Evolutionary conservation across 139 green algal genomes (phyloP).

Genomic region (Asterochloris erici): DNA sequence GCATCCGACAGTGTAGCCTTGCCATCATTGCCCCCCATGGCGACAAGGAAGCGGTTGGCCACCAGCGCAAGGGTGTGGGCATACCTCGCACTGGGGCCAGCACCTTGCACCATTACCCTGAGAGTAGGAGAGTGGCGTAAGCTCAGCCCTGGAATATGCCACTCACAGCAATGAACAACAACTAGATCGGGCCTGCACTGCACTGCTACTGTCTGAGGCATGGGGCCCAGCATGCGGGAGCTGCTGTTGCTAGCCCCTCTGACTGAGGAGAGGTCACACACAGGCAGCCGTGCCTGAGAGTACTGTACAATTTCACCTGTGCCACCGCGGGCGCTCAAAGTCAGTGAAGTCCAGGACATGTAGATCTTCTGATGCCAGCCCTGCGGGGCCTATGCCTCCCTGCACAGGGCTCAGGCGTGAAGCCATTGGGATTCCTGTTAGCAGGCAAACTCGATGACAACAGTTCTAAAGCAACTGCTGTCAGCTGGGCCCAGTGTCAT

Average conservation of each 20-base stretch:
- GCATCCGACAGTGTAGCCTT: conserved; percentile 84
- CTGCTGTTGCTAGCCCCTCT: too few species aligned
- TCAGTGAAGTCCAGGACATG: conserved; percentile 98
- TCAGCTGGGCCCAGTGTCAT: neutral
- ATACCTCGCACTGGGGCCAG: conserved; percentile 90
- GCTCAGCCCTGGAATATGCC: too few species aligned
- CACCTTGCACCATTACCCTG: conserved; percentile 93
- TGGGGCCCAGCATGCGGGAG: neutral
- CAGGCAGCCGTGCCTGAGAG: neutral
- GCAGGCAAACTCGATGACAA: neutral
- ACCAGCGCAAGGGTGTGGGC: conserved; percentile 95
- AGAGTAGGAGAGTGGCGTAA: neutral
- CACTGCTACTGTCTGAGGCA: neutral
- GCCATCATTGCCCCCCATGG: conserved; percentile 96
- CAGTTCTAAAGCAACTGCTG: neutral
- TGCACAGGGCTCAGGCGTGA: conserved; percentile 36
- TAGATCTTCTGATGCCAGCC: conserved; percentile 92
- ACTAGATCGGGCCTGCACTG: neutral
- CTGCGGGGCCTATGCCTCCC: conserved; percentile 91
- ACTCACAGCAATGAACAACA: neutral
- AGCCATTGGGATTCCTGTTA: neutral
- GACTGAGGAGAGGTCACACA: too few species aligned
- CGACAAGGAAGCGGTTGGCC: conserved; percentile 96
- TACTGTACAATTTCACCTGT: conserved; percentile 56
- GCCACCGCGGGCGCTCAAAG: conserved; percentile 84